These are phyloP conservation scores for Pleurotus cornucopiae DNA, from an alignment of 768 basidiomycete species.

Conservation along the genomic window DNA sequence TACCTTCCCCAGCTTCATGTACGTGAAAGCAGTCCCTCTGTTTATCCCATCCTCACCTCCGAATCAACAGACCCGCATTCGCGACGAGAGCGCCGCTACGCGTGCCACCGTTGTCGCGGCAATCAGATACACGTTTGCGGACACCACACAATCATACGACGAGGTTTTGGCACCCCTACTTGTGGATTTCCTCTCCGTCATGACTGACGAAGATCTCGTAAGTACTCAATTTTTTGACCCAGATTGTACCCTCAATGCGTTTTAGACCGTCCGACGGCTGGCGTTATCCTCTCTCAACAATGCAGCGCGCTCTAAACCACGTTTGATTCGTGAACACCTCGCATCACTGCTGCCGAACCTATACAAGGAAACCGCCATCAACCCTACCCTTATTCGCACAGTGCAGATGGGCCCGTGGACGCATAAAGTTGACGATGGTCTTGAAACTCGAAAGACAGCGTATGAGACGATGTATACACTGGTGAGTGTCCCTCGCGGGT, in stretches of 20 bases:
- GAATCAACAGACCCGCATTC: conserved; percentile 52
- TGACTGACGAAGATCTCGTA: conserved; percentile 87
- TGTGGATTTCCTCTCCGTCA: conserved; percentile 86
- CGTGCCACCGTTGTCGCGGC: conserved; percentile 90
- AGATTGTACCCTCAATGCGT: neutral
- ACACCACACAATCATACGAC: conserved; percentile 81
- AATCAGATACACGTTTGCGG: conserved; percentile 90
- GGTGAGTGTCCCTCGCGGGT: conserved; percentile 38
- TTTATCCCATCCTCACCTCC: neutral
- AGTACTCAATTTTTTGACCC: conserved; percentile 17
- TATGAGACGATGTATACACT: conserved; percentile 97
- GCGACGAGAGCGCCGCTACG: conserved; percentile 63
- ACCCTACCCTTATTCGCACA: conserved; percentile 75
- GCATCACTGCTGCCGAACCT: conserved; percentile 70
- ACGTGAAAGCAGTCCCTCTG: conserved; percentile 18
- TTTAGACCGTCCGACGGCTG: conserved; percentile 83
- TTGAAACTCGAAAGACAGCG: conserved; percentile 94
- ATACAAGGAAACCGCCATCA: conserved; percentile 82
- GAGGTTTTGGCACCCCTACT: conserved; percentile 85
- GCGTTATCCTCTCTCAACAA: conserved; percentile 91
- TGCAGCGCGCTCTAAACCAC: conserved; percentile 90
- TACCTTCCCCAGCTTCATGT: conserved; percentile 94
- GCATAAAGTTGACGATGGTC: conserved; percentile 94
- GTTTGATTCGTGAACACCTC: conserved; percentile 86
- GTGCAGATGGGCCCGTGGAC: conserved; percentile 98